Base-by-base conservation (phyloP, 164 flowering plant species). In the Paratinospora sagittata region DNA sequence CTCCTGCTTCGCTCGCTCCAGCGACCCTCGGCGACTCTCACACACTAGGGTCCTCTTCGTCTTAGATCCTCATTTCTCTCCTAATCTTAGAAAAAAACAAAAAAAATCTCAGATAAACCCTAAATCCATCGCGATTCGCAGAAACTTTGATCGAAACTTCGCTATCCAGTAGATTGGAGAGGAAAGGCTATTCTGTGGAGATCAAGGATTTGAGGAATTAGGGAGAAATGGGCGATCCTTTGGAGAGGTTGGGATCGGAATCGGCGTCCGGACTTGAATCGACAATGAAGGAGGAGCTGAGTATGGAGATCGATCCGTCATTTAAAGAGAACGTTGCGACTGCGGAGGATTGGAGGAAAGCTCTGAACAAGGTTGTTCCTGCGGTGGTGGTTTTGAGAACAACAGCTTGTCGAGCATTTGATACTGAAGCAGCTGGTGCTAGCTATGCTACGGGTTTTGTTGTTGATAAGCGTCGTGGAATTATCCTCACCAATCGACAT, bases 401-500 rank as follows among this genome's bases (percentile, higher is more conserved):
- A 24, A 94, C 89, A 3, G 95, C 96, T 27, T 82, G 89, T 70
- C 86, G 97, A 16, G 90, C 97, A 1, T 94, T 94, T 69, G 98
- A 94, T 74, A 94, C 98, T 6, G 98, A 94, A 65, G 71, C 88
- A 0, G 97, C 98, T 36, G 92, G 89, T 21, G 89, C 97, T 7
- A 84, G 97, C 69, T 88, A 88, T 49, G 98, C 98, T 8, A 94
- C 98, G 0, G 98, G 98, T 14, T 94, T 94, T 57, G 86, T 94
- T 10, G 98, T 94, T 1, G 98, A 94, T 67, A 94, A 90, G 79
- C 77, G 82, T 66, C 83, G 91, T 0, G 98, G 98, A 19, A 90
- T 94, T 66, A 90, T 94, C n/a, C 93, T 94, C 67, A 92, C 97
- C 21, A 94, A 94, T 81, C 96, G 97, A 43, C 98, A 94, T 77